A percentile compares a stretch with the other conserved stretches of the same genome.
phyloP scores from a whole-genome alignment of 305 asterid species.

The Salvia sclarea region DNA sequence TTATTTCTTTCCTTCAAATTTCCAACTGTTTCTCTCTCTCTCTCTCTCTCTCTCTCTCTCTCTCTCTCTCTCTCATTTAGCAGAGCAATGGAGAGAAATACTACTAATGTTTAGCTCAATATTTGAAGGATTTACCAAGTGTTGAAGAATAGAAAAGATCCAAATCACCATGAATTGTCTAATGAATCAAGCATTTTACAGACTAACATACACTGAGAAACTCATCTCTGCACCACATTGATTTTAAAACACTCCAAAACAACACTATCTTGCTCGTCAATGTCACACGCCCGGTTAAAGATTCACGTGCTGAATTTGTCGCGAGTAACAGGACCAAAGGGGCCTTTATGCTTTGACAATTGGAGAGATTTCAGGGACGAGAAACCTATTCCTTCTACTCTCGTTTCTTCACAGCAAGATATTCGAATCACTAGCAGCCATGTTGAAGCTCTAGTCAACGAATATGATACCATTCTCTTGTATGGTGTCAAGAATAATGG shows the following conservation, averaged over 20 bases:
- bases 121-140: too few species aligned
- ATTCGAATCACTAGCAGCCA: neutral
- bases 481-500: conserved; percentile 77
- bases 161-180: neutral
- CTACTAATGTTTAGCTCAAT: neutral
- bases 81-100: neutral
- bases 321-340: neutral
- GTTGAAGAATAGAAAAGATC: neutral
- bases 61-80: neutral
- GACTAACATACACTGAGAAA: neutral
- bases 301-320: neutral
- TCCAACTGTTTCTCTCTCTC: neutral
- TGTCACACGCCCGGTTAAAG: neutral
- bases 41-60: neutral
- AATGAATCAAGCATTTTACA: neutral
- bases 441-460: conserved; percentile 33
- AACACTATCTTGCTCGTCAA: neutral
- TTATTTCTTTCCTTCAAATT: neutral
- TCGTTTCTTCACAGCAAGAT: neutral
- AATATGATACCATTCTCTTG: conserved; percentile 76
- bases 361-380: neutral
- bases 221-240: neutral
- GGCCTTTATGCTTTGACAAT: neutral
- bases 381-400: neutral
- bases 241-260: neutral